Evolutionary conservation across 2,329 filamentous ascomycete genomes (phyloP).

Genomic region (Diaporthe amygdali): DNA sequence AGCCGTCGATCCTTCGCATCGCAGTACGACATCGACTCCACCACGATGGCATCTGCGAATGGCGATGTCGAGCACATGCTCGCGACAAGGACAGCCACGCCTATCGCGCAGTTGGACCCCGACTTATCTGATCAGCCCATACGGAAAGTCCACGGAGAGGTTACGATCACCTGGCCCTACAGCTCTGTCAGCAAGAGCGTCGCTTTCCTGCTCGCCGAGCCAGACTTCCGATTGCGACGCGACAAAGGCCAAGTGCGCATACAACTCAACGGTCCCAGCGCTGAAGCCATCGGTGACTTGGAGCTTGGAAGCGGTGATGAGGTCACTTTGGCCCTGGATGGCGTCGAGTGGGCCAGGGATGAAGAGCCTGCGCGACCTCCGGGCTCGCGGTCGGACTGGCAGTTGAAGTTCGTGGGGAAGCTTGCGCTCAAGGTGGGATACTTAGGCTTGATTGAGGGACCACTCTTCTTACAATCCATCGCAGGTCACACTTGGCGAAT

Average conservation of each 20-base stretch:
- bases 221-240: slow-evolving; percentile 80
- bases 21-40: slow-evolving; percentile 16
- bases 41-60: slow-evolving; percentile 29
- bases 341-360: slow-evolving; percentile 68
- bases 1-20: slow-evolving; percentile 32
- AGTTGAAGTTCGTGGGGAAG: slow-evolving; percentile 59
- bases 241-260: slow-evolving; percentile 81
- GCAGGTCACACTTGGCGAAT: slow-evolving; percentile 52
- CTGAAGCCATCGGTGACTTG: slow-evolving; percentile 69
- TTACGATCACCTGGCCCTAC: slow-evolving; percentile 92
- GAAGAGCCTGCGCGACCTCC: slow-evolving; percentile 52
- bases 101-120: slow-evolving; percentile 62
- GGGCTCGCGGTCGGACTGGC: slow-evolving; percentile 61
- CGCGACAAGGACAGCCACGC: slow-evolving; percentile 39
- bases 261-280: slow-evolving; percentile 73
- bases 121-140: slow-evolving; percentile 46
- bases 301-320: slow-evolving; percentile 80
- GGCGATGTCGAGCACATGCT: slow-evolving; percentile 28
- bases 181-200: slow-evolving; percentile 77
- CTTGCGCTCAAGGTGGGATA: slow-evolving; percentile 51
- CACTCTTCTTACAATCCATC: neutral
- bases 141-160: slow-evolving; percentile 67
- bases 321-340: slow-evolving; percentile 71
- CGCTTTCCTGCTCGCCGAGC: slow-evolving; percentile 82
- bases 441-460: slow-evolving; percentile 27